Evolutionary conservation across 2,329 filamentous ascomycete species (phyloP).

Genomic region (Hymenoscyphus fraxineus): DNA sequence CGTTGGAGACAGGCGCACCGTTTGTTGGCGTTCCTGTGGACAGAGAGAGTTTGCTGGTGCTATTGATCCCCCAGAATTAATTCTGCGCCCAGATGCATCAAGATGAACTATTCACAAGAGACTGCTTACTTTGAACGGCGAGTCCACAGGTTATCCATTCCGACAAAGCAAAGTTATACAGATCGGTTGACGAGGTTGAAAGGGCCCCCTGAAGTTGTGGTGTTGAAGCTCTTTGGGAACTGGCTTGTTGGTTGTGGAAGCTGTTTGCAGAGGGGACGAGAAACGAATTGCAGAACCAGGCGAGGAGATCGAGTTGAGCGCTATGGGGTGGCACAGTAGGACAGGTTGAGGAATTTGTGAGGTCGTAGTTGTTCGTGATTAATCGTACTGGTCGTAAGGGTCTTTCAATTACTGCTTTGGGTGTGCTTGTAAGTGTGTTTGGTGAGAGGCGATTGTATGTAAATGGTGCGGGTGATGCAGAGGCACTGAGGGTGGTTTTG

Average conservation of each 20-base stretch:
- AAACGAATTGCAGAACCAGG: conserved; percentile 3
- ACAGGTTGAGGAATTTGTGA: not conserved
- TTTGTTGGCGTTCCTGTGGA: conserved; percentile 59
- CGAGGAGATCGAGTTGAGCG: not conserved
- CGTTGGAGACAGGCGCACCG: conserved; percentile 36
- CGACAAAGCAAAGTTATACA: conserved; percentile 14
- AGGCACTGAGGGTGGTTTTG: too few relatives aligned
- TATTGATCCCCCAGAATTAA: conserved; percentile 23
- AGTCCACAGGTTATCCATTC: conserved; percentile 58
- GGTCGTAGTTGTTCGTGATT: conserved; percentile 11
- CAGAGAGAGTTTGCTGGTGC: conserved; percentile 77
- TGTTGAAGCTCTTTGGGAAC: conserved; percentile 17
- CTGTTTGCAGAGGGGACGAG: conserved; percentile 18
- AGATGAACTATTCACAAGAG: not conserved
- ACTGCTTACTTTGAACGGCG: conserved; percentile 71
- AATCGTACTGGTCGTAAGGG: conserved; percentile 15
- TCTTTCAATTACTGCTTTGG: conserved; percentile 18
- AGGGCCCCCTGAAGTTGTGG: conserved; percentile 17
- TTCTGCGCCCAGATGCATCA: conserved; percentile 16
- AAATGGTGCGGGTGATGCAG: not conserved
- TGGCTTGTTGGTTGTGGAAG: conserved; percentile 15
- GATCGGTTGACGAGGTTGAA: conserved; percentile 7
- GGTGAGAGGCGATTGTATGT: conserved; percentile 8
- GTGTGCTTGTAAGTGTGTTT: conserved; percentile 16
- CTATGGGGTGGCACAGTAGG: not conserved